A percentile compares a stretch with the other conserved stretches of the same genome.
Conservation (phyloP, 441 rosid species). For the Euphorbia schlechtendalii region DNA sequence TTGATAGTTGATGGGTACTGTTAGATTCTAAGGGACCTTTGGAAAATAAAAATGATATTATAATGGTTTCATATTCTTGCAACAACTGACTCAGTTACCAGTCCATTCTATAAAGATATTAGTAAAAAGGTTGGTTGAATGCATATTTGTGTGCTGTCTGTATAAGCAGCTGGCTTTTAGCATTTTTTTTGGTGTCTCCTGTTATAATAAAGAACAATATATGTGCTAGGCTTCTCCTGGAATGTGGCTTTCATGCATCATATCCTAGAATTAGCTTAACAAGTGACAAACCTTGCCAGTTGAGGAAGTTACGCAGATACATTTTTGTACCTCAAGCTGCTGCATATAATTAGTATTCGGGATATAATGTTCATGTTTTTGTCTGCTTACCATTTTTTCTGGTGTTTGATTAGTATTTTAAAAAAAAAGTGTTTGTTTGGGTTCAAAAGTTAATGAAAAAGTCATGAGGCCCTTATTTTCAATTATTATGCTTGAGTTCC, state of each 20-base stretch:
- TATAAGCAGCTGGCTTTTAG: background rate
- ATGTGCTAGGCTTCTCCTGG: background rate
- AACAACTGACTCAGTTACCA: background rate
- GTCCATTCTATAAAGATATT: background rate
- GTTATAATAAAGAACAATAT: background rate
- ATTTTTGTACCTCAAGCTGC: background rate
- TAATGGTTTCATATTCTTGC: background rate
- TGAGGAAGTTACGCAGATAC: background rate
- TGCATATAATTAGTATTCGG: background rate
- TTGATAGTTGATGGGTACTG: background rate
- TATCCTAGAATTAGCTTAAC: conserved; percentile 1
- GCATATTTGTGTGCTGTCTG: background rate
- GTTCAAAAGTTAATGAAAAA: too few species aligned
- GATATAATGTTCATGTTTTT: background rate
- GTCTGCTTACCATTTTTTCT: background rate
- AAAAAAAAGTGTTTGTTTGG: background rate
- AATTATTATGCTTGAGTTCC: too few species aligned
- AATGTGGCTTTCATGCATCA: background rate
- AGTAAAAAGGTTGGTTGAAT: background rate
- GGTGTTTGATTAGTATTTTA: background rate
- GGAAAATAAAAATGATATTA: background rate
- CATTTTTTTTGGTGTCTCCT: conserved; percentile 2
- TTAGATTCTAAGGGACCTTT: background rate
- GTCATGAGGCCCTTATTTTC: too few species aligned
- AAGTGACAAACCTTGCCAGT: conserved; percentile 1